phyloP scores from a whole-genome alignment of 768 basidiomycete genomes.

The Leucosporidium yakuticum region DNA sequence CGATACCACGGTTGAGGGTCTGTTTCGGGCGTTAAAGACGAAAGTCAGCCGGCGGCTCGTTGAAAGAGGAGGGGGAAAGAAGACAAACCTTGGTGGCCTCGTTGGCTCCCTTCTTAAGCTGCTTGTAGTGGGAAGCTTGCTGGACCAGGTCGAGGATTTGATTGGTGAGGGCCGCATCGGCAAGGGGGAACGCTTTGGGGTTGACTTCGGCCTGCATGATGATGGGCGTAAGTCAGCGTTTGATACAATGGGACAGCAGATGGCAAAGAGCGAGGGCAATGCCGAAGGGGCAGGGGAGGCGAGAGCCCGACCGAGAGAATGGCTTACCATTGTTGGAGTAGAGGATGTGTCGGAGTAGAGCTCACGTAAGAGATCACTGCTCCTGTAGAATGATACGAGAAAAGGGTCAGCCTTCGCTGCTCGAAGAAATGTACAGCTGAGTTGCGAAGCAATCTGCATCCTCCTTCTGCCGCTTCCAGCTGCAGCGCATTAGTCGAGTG shows the following conservation, averaged over 20 bases:
- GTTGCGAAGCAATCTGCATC: too few relatives aligned
- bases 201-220: conserved; percentile 1
- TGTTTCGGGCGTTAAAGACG: not conserved
- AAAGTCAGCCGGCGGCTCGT: not conserved
- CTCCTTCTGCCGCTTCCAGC: too few relatives aligned
- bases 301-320: too few relatives aligned
- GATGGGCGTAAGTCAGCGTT: too few relatives aligned
- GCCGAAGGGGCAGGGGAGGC: not conserved
- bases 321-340: not conserved
- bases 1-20: conserved; percentile 75
- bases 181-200: conserved; percentile 45
- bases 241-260: too few relatives aligned
- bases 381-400: not conserved
- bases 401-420: too few relatives aligned
- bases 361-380: conserved; percentile 6
- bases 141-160: conserved; percentile 95
- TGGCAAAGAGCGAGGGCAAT: too few relatives aligned
- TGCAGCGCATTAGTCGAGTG: too few relatives aligned
- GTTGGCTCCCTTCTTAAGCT: conserved; percentile 88
- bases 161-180: conserved; percentile 81
- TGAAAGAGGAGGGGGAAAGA: not conserved
- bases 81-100: conserved; percentile 75
- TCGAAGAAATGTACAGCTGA: too few relatives aligned
- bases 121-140: conserved; percentile 80
- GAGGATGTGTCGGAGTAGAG: conserved; percentile 1